A percentile compares a stretch with the other conserved stretches of the same genome.
Conservation (phyloP, 2,329 filamentous ascomycete genomes). For the Teratosphaeria zuluensis region DNA sequence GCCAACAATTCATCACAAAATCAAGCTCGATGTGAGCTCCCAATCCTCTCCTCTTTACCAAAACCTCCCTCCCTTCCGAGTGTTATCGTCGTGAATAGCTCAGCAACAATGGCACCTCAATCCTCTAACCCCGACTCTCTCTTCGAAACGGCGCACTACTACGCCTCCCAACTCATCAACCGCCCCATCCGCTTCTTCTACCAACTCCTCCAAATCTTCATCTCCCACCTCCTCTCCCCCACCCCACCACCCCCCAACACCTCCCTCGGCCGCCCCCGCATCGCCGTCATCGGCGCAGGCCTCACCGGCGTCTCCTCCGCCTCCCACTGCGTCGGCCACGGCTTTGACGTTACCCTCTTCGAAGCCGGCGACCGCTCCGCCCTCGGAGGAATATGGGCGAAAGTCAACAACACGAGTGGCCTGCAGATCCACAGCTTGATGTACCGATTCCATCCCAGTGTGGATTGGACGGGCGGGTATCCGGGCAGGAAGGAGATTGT, state of each 20-base stretch:
- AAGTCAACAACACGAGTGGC: conserved; percentile 66
- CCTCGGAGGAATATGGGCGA: conserved; percentile 34
- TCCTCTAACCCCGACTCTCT: neutral
- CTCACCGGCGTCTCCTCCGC: conserved; percentile 70
- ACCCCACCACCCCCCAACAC: conserved; percentile 52
- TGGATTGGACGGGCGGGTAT: conserved; percentile 67
- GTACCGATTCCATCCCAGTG: conserved; percentile 78
- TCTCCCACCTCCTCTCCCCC: conserved; percentile 58
- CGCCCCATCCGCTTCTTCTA: conserved; percentile 51
- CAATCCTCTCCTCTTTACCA: neutral
- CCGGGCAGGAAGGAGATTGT: conserved; percentile 68
- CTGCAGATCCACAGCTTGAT: conserved; percentile 78
- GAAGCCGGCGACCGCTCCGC: conserved; percentile 58
- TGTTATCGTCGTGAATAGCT: neutral
- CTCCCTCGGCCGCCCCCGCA: conserved; percentile 49
- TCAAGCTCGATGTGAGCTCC: neutral
- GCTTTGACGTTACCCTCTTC: conserved; percentile 72
- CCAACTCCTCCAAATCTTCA: conserved; percentile 54
- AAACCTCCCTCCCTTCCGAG: too few species aligned
- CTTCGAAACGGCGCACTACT: neutral
- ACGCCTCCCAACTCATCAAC: conserved; percentile 23
- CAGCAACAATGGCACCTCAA: neutral
- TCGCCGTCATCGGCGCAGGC: conserved; percentile 38
- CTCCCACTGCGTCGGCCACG: conserved; percentile 74
- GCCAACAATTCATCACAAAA: neutral